Evolutionary conservation across 768 basidiomycete species (phyloP).

Genomic region (Trametes meyenii): DNA sequence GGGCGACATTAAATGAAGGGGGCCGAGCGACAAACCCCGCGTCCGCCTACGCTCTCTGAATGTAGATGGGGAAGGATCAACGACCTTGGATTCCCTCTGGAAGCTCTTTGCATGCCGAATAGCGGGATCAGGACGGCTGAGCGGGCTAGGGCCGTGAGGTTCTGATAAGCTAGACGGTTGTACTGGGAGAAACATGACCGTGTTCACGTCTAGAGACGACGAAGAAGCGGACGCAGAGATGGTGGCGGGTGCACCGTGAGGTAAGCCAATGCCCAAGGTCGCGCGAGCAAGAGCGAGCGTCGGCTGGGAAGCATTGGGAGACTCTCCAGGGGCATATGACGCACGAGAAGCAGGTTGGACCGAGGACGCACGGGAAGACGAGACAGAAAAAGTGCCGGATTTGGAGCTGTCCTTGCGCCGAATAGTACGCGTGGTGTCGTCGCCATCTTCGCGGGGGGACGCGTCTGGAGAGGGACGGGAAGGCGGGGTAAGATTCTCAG

Average conservation of each 20-base stretch:
- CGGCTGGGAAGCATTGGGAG: constrained; percentile 29
- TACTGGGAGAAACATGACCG: constrained; percentile 44
- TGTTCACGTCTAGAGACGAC: constrained; percentile 50
- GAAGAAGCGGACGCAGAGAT: constrained; percentile 40
- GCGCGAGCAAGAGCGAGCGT: constrained; percentile 56
- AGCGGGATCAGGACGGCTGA: constrained; percentile 17
- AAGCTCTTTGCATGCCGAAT: constrained; percentile 60
- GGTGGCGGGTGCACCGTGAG: constrained; percentile 49
- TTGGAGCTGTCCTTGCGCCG: constrained; percentile 3
- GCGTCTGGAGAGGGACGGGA: constrained; percentile 12
- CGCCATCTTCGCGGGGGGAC: constrained; percentile 2
- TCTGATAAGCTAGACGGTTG: constrained; percentile 25
- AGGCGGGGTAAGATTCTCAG: constrained; percentile 10
- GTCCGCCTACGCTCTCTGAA: constrained; percentile 37
- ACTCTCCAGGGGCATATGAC: constrained; percentile 18
- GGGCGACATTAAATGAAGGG: constrained; percentile 43
- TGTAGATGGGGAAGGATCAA: constrained; percentile 26
- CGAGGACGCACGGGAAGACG: constrained; percentile 23
- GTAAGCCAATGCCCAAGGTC: constrained; percentile 58
- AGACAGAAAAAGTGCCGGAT: constrained; percentile 5
- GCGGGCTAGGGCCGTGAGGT: neutral
- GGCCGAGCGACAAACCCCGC: constrained; percentile 62
- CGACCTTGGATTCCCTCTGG: constrained; percentile 40
- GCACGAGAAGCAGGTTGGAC: constrained; percentile 16
- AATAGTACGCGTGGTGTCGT: constrained; percentile 5